phyloP scores from a whole-genome alignment of 331 rosid genomes.

The Telfairia occidentalis region DNA sequence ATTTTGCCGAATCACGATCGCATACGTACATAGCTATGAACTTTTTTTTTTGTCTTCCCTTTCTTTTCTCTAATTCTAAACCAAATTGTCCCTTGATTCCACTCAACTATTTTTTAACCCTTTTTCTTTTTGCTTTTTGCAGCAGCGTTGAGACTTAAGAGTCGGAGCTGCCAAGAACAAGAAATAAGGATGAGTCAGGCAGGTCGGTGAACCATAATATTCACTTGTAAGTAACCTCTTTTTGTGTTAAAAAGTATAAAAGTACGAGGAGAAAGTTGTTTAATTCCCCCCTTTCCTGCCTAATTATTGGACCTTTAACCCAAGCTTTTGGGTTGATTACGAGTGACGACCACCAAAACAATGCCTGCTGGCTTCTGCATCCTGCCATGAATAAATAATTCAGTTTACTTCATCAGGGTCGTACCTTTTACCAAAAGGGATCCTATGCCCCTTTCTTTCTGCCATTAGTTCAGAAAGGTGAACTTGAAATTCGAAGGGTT shows the following conservation, averaged over 20 bases:
- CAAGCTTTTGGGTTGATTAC: not conserved
- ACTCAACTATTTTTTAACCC: not conserved
- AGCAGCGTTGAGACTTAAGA: not conserved
- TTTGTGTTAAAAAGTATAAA: not conserved
- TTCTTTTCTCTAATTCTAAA: not conserved
- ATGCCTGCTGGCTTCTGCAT: not conserved
- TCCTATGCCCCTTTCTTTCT: conserved; percentile 4
- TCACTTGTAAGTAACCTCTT: not conserved
- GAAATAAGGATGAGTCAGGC: not conserved
- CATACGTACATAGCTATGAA: not conserved
- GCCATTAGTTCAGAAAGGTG: not conserved
- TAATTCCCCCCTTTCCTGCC: not conserved
- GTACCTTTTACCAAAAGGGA: not conserved
- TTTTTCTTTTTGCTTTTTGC: not conserved
- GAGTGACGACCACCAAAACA: not conserved
- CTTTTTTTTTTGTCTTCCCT: not conserved
- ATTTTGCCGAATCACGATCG: not conserved
- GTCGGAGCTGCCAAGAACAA: not conserved
- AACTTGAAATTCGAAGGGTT: not conserved
- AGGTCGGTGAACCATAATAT: not conserved
- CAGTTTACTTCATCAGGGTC: not conserved
- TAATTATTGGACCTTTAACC: not conserved
- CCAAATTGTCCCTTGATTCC: not conserved
- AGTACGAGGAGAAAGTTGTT: not conserved
- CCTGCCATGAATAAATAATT: not conserved